These are phyloP conservation scores for Gardenia jasminoides DNA, from an alignment of 257 asterid species.

Conservation along the genomic window DNA sequence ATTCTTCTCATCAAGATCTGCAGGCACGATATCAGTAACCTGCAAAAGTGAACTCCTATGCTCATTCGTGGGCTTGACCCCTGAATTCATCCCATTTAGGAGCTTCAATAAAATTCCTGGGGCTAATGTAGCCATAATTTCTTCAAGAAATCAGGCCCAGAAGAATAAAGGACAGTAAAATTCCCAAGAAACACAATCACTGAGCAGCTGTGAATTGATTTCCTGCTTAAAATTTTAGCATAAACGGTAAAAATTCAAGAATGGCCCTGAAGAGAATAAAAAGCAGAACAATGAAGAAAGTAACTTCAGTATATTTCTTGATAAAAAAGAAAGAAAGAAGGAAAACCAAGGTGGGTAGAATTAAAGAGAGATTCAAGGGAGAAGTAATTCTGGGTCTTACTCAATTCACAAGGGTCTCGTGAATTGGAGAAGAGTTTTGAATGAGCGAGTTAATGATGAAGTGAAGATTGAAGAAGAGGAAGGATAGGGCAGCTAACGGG, in stretches of 20 bases:
- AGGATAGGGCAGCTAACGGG: conserved; percentile 22
- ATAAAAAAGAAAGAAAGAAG: too few species aligned
- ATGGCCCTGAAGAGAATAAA: not conserved
- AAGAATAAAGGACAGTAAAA: not conserved
- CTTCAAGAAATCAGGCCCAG: conserved; percentile 8
- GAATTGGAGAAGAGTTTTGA: not conserved
- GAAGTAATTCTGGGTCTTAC: conserved; percentile 1
- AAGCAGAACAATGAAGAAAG: not conserved
- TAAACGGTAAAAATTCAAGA: conserved; percentile 4
- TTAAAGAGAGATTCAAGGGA: not conserved
- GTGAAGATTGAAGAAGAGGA: not conserved
- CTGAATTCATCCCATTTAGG: conserved; percentile 66
- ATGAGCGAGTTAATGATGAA: conserved; percentile 5
- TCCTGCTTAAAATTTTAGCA: not conserved
- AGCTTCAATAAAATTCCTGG: conserved; percentile 84
- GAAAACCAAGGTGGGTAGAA: not conserved
- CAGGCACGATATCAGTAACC: conserved; percentile 89
- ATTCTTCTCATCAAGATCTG: conserved; percentile 83
- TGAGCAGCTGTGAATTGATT: not conserved
- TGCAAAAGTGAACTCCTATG: conserved; percentile 79
- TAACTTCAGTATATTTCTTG: not conserved
- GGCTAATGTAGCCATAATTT: conserved; percentile 68
- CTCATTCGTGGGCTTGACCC: conserved; percentile 78
- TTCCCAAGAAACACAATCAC: not conserved
- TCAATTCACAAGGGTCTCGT: not conserved